Percentiles rank a stretch among this genome's conserved stretches.
Conservation (phyloP, 2,329 filamentous ascomycete species). For the Alternaria sp. region DNA sequence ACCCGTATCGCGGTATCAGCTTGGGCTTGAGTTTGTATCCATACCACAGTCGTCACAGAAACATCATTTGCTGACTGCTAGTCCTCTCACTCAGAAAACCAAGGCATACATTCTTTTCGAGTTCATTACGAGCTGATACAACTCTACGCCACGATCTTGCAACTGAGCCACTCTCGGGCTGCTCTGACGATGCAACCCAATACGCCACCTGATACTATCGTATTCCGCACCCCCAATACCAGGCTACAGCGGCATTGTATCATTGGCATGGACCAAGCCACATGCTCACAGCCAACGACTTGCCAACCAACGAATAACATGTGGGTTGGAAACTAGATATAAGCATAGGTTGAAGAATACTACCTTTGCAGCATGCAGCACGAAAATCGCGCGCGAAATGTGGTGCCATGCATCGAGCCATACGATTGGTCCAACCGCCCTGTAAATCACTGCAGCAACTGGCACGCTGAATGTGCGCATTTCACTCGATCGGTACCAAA, state of each 20-base stretch:
- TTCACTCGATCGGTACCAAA: neutral
- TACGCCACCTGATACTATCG: neutral
- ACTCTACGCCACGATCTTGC: neutral
- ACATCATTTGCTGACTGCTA: constrained; percentile 1
- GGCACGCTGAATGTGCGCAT: neutral
- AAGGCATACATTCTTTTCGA: neutral
- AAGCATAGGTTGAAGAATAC: neutral
- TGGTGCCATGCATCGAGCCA: neutral
- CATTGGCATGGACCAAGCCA: neutral
- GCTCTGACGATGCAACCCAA: neutral
- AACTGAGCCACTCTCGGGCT: neutral
- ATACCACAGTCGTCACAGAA: neutral
- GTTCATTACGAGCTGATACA: neutral
- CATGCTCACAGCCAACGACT: neutral
- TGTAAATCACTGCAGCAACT: neutral
- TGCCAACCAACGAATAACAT: neutral
- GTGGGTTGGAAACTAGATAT: neutral
- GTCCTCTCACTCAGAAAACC: neutral
- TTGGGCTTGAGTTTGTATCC: neutral
- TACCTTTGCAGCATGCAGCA: neutral
- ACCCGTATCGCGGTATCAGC: neutral
- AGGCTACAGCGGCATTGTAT: neutral
- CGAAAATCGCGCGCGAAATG: neutral
- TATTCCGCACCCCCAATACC: neutral
- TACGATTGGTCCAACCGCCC: neutral